Conservation (phyloP, 148 eudicot genomes). For the Spergularia marina region DNA sequence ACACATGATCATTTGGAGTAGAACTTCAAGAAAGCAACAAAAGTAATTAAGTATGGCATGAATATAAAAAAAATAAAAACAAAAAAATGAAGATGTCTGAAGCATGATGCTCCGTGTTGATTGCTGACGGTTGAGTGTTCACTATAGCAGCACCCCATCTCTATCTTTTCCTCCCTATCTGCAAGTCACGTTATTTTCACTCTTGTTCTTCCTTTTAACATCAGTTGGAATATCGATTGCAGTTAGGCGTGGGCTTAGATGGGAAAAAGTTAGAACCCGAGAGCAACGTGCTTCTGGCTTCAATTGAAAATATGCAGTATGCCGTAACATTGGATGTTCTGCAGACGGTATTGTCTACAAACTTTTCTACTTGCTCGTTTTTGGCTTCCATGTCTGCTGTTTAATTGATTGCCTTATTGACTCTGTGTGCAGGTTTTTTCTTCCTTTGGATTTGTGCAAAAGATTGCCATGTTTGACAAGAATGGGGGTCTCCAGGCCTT, state of each 20-base stretch:
- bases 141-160: background rate
- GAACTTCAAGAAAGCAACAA: background rate
- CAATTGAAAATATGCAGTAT: constrained; percentile 95
- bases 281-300: constrained; percentile 95
- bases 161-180: background rate
- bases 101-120: background rate
- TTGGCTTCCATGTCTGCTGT: background rate
- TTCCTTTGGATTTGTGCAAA: constrained; percentile 85
- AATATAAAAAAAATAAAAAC: too few relatives aligned
- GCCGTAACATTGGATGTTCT: constrained; percentile 86
- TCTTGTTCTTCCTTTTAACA: background rate
- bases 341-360: constrained; percentile 56
- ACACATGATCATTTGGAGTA: constrained; percentile 1
- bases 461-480: constrained; percentile 99
- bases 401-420: constrained; percentile 8
- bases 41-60: background rate
- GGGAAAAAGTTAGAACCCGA: constrained; percentile 86
- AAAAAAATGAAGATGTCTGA: background rate
- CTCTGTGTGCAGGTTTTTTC: constrained; percentile 67
- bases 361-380: background rate
- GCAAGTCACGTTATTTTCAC: background rate
- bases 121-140: background rate
- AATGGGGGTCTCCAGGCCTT: constrained; percentile 96
- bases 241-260: constrained; percentile 69
- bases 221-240: constrained; percentile 16